phyloP scores from a whole-genome alignment of 2,329 filamentous ascomycete species.

The Plenodomus lindquistii region DNA sequence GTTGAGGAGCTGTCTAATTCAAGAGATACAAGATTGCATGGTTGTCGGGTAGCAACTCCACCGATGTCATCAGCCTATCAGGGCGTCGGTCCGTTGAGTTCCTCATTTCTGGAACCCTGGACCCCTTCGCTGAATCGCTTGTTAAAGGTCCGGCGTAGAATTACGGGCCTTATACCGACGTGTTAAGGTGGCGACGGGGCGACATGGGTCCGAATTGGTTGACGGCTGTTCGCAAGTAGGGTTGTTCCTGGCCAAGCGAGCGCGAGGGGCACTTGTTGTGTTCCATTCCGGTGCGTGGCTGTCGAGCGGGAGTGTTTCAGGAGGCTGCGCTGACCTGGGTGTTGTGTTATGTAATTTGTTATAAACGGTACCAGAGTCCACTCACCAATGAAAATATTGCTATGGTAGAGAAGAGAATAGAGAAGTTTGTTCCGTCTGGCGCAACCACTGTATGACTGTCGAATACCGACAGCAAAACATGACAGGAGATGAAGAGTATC shows the following conservation, averaged over 20 bases:
- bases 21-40: not conserved
- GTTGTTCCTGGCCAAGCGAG: slow-evolving; percentile 7
- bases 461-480: no score
- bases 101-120: not conserved
- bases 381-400: no score
- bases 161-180: slow-evolving; percentile 1
- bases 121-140: not conserved
- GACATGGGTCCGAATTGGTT: not conserved
- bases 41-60: not conserved
- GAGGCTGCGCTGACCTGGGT: not conserved
- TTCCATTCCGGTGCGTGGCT: slow-evolving; percentile 6
- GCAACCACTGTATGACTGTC: no score
- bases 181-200: slow-evolving; percentile 6
- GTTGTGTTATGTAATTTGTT: no score
- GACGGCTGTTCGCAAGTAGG: not conserved
- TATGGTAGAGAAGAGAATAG: no score
- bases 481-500: no score
- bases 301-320: slow-evolving; percentile 5
- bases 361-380: no score
- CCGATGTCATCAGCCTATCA: not conserved
- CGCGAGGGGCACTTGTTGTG: slow-evolving; percentile 10
- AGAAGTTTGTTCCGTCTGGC: no score
- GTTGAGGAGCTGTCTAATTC: no score
- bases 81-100: not conserved
- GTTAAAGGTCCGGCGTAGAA: slow-evolving; percentile 2